phyloP scores from a whole-genome alignment of 257 asterid genomes.

The Nyctanthes arbortristis region DNA sequence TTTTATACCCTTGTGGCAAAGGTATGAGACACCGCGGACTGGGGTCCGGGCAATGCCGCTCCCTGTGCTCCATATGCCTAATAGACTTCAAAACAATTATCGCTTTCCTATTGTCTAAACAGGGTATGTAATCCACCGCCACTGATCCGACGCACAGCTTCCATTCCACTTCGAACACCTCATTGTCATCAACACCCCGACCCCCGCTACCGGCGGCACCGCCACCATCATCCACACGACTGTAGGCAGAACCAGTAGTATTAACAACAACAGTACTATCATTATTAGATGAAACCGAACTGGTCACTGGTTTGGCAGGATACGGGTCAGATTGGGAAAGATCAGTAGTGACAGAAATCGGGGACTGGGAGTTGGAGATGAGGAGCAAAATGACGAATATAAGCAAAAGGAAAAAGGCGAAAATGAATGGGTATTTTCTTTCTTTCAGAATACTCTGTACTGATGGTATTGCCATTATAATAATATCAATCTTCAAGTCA shows the following conservation, averaged over 20 bases:
- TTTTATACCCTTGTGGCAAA: slow-evolving; percentile 65
- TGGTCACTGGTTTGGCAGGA: neutral
- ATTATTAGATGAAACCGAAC: slow-evolving; percentile 17
- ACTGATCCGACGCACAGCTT: slow-evolving; percentile 48
- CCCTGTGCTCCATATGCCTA: slow-evolving; percentile 87
- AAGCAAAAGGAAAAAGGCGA: slow-evolving; percentile 64
- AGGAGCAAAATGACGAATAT: slow-evolving; percentile 57
- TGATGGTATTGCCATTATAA: slow-evolving; percentile 48
- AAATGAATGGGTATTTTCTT: slow-evolving; percentile 69
- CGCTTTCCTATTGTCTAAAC: slow-evolving; percentile 78
- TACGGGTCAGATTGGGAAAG: slow-evolving; percentile 29
- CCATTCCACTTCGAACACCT: slow-evolving; percentile 53
- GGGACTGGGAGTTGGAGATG: slow-evolving; percentile 64
- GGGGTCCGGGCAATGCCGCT: slow-evolving; percentile 83
- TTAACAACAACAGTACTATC: neutral
- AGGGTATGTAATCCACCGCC: slow-evolving; percentile 78
- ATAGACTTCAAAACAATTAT: slow-evolving; percentile 59
- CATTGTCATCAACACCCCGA: slow-evolving; percentile 21
- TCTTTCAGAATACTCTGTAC: slow-evolving; percentile 62
- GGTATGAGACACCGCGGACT: slow-evolving; percentile 79
- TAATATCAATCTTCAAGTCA: neutral
- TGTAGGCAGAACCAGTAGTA: slow-evolving; percentile 9
- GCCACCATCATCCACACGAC: neutral
- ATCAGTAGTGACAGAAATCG: slow-evolving; percentile 42
- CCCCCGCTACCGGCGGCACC: neutral